These are phyloP conservation scores for Astragalus glycyphyllos DNA, from an alignment of 306 rosid species.

Conservation along the genomic window DNA sequence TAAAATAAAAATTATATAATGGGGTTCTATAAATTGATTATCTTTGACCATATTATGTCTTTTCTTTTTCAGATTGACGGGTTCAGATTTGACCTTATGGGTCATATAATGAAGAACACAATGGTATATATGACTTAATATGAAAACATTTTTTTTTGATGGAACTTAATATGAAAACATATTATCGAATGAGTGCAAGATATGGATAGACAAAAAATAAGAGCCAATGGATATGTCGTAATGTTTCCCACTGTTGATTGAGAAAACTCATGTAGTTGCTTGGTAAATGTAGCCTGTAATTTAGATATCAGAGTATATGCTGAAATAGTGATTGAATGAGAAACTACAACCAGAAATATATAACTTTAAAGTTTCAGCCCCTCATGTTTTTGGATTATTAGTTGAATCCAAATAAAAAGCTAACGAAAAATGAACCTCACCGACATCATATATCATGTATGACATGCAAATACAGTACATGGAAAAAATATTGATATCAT, in stretches of 20 bases:
- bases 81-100: constrained; percentile 96
- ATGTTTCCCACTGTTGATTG: constrained; percentile 17
- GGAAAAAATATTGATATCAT: constrained; percentile 33
- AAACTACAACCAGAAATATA: constrained; percentile 18
- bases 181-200: constrained; percentile 27
- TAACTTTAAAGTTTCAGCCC: constrained; percentile 14
- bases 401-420: constrained; percentile 12
- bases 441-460: constrained; percentile 30
- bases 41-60: constrained; percentile 10
- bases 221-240: constrained; percentile 21
- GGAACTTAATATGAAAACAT: constrained; percentile 12
- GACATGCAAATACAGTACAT: constrained; percentile 8
- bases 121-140: constrained; percentile 68
- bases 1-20: neutral
- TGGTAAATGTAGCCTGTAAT: constrained; percentile 9
- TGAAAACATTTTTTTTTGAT: too few species aligned
- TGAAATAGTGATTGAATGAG: constrained; percentile 11
- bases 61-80: constrained; percentile 83
- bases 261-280: constrained; percentile 10
- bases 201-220: constrained; percentile 9
- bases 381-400: constrained; percentile 12
- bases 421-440: constrained; percentile 25
- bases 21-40: constrained; percentile 26
- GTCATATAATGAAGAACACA: constrained; percentile 95
- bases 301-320: constrained; percentile 26